These are phyloP conservation scores for Serendipita sp. DNA, from an alignment of 768 basidiomycete genomes.

Conservation along the genomic window DNA sequence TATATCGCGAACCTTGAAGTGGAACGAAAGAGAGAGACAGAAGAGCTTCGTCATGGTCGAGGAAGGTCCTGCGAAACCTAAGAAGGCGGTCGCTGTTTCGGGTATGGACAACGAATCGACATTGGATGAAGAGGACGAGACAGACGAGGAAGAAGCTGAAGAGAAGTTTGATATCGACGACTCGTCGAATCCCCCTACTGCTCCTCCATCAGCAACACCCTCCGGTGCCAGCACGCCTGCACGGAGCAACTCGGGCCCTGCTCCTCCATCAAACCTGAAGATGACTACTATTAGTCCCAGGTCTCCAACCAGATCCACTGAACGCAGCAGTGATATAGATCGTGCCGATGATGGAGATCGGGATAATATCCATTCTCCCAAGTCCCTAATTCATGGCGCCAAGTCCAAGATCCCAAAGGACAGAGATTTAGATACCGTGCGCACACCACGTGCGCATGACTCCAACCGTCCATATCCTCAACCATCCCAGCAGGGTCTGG, in stretches of 20 bases:
- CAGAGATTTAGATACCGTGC: slow-evolving; percentile 38
- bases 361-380: slow-evolving; percentile 34
- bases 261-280: no score
- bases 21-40: slow-evolving; percentile 98
- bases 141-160: slow-evolving; percentile 38
- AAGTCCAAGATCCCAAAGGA: slow-evolving; percentile 47
- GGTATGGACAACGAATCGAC: slow-evolving; percentile 8
- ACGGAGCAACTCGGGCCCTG: neutral
- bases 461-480: neutral
- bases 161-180: slow-evolving; percentile 92
- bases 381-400: slow-evolving; percentile 23
- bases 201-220: slow-evolving; percentile 2
- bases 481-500: slow-evolving; percentile 5
- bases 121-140: slow-evolving; percentile 16
- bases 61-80: slow-evolving; percentile 44
- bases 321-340: neutral
- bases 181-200: slow-evolving; percentile 42
- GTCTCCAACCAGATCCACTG: no score
- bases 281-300: no score
- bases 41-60: slow-evolving; percentile 98
- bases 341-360: slow-evolving; percentile 31
- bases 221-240: slow-evolving; percentile 7
- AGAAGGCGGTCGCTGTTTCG: neutral
- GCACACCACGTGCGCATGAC: slow-evolving; percentile 41
- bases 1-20: slow-evolving; percentile 90